Evolutionary conservation across 805 yeast genomes (phyloP).

Genomic region (Candida montana): DNA sequence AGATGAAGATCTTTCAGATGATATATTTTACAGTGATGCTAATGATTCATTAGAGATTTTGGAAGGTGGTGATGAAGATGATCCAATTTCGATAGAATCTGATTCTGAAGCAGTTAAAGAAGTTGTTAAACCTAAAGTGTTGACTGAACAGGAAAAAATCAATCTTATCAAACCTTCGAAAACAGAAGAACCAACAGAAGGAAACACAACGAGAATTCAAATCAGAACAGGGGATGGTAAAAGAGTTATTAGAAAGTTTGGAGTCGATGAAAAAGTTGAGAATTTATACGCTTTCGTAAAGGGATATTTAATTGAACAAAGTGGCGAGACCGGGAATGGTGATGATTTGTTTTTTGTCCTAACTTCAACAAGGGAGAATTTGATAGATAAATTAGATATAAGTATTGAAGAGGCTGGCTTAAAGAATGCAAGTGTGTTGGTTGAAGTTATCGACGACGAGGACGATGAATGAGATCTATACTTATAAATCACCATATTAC

Average conservation of each 20-base stretch:
- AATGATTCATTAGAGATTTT: slow-evolving; percentile 19
- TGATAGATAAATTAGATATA: slow-evolving; percentile 46
- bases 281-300: slow-evolving; percentile 65
- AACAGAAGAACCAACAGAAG: slow-evolving; percentile 56
- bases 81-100: slow-evolving; percentile 18
- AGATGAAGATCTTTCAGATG: slow-evolving; percentile 12
- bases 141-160: slow-evolving; percentile 40
- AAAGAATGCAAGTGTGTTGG: slow-evolving; percentile 60
- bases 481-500: too few species aligned
- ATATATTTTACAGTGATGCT: slow-evolving; percentile 14
- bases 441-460: slow-evolving; percentile 17
- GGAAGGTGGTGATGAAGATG: slow-evolving; percentile 12
- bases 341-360: slow-evolving; percentile 42
- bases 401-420: slow-evolving; percentile 73
- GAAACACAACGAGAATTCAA: slow-evolving; percentile 58
- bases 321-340: slow-evolving; percentile 27
- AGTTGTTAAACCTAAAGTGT: slow-evolving; percentile 12
- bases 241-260: slow-evolving; percentile 68
- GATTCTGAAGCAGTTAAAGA: slow-evolving; percentile 17
- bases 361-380: slow-evolving; percentile 39
- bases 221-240: slow-evolving; percentile 87
- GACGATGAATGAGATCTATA: too few species aligned
- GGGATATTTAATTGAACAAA: slow-evolving; percentile 38
- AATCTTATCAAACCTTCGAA: slow-evolving; percentile 43
- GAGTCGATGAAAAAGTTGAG: slow-evolving; percentile 50